A percentile compares a stretch with the other conserved stretches of the same genome.
phyloP scores from a whole-genome alignment of 176 grass and related monocot species.

The Zoysia pacifica region DNA sequence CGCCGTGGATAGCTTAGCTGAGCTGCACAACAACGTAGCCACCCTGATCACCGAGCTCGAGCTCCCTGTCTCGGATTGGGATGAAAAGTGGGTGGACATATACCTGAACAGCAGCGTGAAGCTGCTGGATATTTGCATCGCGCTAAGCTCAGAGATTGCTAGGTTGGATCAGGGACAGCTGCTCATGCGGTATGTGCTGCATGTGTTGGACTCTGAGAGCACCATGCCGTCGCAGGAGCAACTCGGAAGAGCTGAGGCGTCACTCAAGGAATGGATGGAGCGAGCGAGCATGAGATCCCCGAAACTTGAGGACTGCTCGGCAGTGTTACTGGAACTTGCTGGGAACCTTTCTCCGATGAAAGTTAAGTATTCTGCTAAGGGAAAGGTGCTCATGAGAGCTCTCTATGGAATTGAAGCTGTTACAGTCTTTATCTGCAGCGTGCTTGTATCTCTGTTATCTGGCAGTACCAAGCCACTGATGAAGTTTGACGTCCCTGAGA shows the following conservation, averaged over 20 bases:
- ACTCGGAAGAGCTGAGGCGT: constrained; percentile 49
- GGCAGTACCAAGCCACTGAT: constrained; percentile 51
- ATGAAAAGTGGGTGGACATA: constrained; percentile 87
- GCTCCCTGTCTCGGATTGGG: constrained; percentile 83
- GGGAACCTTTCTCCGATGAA: constrained; percentile 60
- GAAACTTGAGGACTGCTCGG: constrained; percentile 62
- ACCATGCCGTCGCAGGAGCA: constrained; percentile 45
- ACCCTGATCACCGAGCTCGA: constrained; percentile 72
- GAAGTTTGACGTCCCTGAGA: constrained; percentile 61
- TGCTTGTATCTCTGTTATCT: constrained; percentile 53
- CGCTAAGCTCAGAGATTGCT: constrained; percentile 68
- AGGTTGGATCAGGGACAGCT: constrained; percentile 81
- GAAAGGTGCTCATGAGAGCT: constrained; percentile 69
- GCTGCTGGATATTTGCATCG: constrained; percentile 79
- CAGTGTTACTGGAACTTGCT: constrained; percentile 55
- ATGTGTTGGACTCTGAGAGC: constrained; percentile 45
- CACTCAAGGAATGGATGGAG: constrained; percentile 65
- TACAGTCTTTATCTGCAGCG: constrained; percentile 58
- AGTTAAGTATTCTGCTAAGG: constrained; percentile 78
- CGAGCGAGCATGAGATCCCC: constrained; percentile 28
- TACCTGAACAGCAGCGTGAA: constrained; percentile 83
- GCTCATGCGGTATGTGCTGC: constrained; percentile 61
- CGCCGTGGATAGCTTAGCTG: constrained; percentile 54
- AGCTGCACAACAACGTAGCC: constrained; percentile 52
- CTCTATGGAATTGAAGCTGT: constrained; percentile 73